Evolutionary conservation across 331 rosid species (phyloP), one percentile per base, ranked within the genome.

Genomic region (Quercus lobata): DNA sequence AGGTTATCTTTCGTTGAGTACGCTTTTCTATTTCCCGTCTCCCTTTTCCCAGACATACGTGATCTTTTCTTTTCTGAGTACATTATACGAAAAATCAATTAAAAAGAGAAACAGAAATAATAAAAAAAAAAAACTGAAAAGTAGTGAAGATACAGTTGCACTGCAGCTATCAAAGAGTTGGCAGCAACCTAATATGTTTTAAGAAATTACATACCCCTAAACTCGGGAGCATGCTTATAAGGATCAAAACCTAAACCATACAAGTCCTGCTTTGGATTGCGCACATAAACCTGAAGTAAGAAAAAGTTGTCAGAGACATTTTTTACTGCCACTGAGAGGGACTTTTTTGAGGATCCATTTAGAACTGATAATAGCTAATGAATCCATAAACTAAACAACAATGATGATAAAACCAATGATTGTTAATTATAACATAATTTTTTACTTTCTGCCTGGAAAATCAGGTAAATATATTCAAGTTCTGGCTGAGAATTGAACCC

Each of bases 211-310:
- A 74, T 74, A 96, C 99, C 98, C 85, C 98, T 93, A 85, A 96
- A 96, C 83, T 96, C 99, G 27, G 99, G 98, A 79, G 99, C 99
- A 84, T 93, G 86, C 88, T 96, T 90, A 73, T 89, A 96, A 80
- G 99, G 99, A 81, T 96, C 99, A 84, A 96, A 96, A 63, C 99
- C 99, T 85, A 96, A 91, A 78, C 99, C 99, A 60, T 93, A 83
- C 79, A 90, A 84, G 84, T 96, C 98, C 86, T 90, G 92, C 89
- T 96, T 96, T 83, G 97, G 93, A 83, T 87, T 79, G 80, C 90
- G 91, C 35, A 90, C 90, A 58, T 83, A 89, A 78, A 89, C 93
- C 99, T 96, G 84, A 56, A 85, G 80, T 71, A 19, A 84, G 76
- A 73, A 74, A 76, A 81, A 60, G 41, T 76, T 35, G 57, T 60